These are phyloP conservation scores for Metarhizium rileyi DNA, from an alignment of 2,329 filamentous ascomycete species.

Conservation along the genomic window DNA sequence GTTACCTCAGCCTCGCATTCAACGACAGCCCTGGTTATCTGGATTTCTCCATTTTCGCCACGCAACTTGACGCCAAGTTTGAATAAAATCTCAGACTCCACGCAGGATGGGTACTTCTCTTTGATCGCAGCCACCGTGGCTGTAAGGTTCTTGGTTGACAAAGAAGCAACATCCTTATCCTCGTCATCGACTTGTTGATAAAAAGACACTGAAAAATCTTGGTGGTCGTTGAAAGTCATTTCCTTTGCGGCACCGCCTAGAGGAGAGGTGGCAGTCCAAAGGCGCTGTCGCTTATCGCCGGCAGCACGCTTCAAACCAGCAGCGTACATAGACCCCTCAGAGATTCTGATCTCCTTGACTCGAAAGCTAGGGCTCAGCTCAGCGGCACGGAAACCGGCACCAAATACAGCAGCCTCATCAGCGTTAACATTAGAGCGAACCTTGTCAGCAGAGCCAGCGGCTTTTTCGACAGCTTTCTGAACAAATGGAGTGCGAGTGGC, in stretches of 20 bases:
- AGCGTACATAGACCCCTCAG: slow-evolving; percentile 66
- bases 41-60: slow-evolving; percentile 66
- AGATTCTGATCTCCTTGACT: slow-evolving; percentile 87
- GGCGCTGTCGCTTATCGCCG: slow-evolving; percentile 65
- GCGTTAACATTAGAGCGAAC: slow-evolving; percentile 91
- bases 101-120: slow-evolving; percentile 64
- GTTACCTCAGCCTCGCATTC: slow-evolving; percentile 72
- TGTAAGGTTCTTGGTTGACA: slow-evolving; percentile 80
- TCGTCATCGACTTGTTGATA: slow-evolving; percentile 57
- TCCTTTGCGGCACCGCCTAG: slow-evolving; percentile 72
- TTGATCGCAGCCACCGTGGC: slow-evolving; percentile 69
- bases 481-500: slow-evolving; percentile 88
- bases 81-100: slow-evolving; percentile 66
- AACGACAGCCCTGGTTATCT: slow-evolving; percentile 63
- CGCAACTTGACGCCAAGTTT: slow-evolving; percentile 68
- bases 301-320: slow-evolving; percentile 66
- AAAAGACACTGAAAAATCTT: slow-evolving; percentile 73
- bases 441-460: slow-evolving; percentile 64
- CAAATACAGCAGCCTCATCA: slow-evolving; percentile 92
- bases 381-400: slow-evolving; percentile 88
- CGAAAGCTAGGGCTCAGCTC: slow-evolving; percentile 90
- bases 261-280: slow-evolving; percentile 71
- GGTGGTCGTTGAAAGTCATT: slow-evolving; percentile 69
- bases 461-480: slow-evolving; percentile 73
- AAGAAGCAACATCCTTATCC: slow-evolving; percentile 52